Evolutionary conservation across 2,329 filamentous ascomycete genomes (phyloP).

Genomic region (Neofusicoccum laricinum): DNA sequence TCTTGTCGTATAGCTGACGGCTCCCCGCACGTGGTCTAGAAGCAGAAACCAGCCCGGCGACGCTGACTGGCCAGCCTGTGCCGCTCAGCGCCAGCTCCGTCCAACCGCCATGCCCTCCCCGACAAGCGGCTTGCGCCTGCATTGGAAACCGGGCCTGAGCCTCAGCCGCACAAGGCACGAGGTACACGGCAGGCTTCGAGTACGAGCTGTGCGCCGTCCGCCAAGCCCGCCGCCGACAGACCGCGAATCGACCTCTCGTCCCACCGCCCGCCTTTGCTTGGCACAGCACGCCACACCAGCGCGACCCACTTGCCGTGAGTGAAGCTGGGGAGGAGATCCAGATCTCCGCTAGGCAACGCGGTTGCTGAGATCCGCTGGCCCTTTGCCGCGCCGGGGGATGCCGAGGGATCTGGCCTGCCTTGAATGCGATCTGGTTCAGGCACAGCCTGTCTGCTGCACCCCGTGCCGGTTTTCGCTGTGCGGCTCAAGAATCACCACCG

Average conservation of each 20-base stretch:
- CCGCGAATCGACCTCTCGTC: background rate
- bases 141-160: background rate
- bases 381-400: too few species aligned
- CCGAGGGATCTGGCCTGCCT: too few species aligned
- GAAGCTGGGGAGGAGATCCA: background rate
- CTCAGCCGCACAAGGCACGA: conserved; percentile 4
- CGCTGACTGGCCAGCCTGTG: background rate
- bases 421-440: too few species aligned
- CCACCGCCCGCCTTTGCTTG: background rate
- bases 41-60: background rate
- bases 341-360: background rate
- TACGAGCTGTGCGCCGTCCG: background rate
- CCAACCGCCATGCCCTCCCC: background rate
- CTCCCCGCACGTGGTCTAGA: background rate
- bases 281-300: background rate
- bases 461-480: too few species aligned
- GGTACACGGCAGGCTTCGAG: background rate
- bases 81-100: background rate
- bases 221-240: background rate
- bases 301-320: background rate
- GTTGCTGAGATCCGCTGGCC: background rate
- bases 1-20: background rate
- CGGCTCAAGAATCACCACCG: too few species aligned
- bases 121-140: background rate
- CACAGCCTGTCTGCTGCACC: too few species aligned